Conservation (phyloP, 768 basidiomycete genomes). For the Suillus brevipes region DNA sequence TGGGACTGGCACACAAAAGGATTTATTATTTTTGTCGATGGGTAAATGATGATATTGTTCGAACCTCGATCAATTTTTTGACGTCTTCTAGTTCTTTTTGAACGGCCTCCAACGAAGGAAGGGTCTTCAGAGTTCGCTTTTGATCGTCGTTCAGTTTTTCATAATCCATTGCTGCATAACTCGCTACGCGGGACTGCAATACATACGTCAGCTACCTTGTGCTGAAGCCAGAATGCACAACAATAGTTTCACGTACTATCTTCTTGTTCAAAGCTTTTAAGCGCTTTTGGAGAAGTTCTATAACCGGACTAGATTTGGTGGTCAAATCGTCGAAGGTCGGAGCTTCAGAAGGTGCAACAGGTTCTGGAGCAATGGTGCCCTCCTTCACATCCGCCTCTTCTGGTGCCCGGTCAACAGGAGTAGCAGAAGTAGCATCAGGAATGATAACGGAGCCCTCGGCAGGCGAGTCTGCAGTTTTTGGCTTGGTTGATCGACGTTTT, state of each 20-base stretch:
- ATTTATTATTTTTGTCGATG: conserved; percentile 6
- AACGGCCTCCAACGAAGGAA: conserved; percentile 74
- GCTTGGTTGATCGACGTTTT: conserved; percentile 61
- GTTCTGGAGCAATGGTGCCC: conserved; percentile 46
- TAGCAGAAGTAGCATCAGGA: conserved; percentile 47
- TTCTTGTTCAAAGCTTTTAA: conserved; percentile 80
- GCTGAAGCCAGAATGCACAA: neutral
- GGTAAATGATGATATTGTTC: conserved; percentile 14
- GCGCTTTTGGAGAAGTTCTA: conserved; percentile 79
- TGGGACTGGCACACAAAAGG: conserved; percentile 43
- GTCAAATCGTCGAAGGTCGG: conserved; percentile 43
- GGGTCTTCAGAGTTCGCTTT: conserved; percentile 65
- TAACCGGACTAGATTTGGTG: conserved; percentile 64
- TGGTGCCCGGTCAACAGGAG: conserved; percentile 51
- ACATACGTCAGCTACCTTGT: neutral
- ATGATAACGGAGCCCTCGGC: conserved; percentile 38
- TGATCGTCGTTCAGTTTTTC: conserved; percentile 90
- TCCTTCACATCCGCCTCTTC: conserved; percentile 49
- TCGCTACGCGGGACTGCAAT: conserved; percentile 66
- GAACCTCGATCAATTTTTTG: conserved; percentile 81
- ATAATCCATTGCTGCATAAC: conserved; percentile 64
- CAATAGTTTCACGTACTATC: conserved; percentile 55
- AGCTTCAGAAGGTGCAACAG: conserved; percentile 41
- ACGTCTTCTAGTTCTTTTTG: conserved; percentile 84
- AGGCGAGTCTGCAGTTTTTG: conserved; percentile 48